A percentile compares a stretch with the other conserved stretches of the same genome.
Evolutionary conservation across 441 rosid genomes (phyloP).

Genomic region (Dalechampia spathulata): DNA sequence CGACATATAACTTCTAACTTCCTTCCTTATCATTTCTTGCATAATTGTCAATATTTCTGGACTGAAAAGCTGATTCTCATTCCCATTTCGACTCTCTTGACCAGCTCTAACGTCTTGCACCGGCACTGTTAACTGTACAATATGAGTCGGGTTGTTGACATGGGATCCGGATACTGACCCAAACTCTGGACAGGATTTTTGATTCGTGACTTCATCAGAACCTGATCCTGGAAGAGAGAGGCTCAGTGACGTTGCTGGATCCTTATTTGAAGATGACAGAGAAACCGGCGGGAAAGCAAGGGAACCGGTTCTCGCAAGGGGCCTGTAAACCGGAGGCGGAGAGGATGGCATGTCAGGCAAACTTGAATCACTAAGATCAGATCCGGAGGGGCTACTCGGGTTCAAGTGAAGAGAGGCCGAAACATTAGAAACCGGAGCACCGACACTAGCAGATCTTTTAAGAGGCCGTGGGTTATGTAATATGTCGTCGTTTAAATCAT

Average conservation of each 20-base stretch:
- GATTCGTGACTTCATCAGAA: conserved; percentile 17
- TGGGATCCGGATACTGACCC: conserved; percentile 12
- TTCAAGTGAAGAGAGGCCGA: conserved; percentile 33
- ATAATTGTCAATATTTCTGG: conserved; percentile 51
- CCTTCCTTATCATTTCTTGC: conserved; percentile 70
- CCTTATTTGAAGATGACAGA: conserved; percentile 20
- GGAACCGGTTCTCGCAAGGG: conserved; percentile 28
- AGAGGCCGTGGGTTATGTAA: conserved; percentile 30
- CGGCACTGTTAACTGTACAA: neutral
- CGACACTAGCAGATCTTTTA: conserved; percentile 62
- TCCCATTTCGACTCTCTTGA: conserved; percentile 3
- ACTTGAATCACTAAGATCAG: conserved; percentile 64
- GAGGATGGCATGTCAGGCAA: conserved; percentile 30
- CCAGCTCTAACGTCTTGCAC: neutral
- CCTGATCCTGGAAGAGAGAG: conserved; percentile 68
- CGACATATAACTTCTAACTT: conserved; percentile 60
- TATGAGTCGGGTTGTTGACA: conserved; percentile 4
- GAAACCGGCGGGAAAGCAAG: conserved; percentile 14
- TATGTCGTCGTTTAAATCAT: conserved; percentile 21
- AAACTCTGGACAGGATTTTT: conserved; percentile 6
- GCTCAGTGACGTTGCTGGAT: conserved; percentile 51
- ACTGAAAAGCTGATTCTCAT: conserved; percentile 48
- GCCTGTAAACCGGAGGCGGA: conserved; percentile 25
- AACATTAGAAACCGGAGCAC: conserved; percentile 22
- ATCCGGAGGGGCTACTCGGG: conserved; percentile 62